These are phyloP conservation scores for Lipomyces anomalus DNA, from an alignment of 805 yeast genomes.

Conservation along the genomic window DNA sequence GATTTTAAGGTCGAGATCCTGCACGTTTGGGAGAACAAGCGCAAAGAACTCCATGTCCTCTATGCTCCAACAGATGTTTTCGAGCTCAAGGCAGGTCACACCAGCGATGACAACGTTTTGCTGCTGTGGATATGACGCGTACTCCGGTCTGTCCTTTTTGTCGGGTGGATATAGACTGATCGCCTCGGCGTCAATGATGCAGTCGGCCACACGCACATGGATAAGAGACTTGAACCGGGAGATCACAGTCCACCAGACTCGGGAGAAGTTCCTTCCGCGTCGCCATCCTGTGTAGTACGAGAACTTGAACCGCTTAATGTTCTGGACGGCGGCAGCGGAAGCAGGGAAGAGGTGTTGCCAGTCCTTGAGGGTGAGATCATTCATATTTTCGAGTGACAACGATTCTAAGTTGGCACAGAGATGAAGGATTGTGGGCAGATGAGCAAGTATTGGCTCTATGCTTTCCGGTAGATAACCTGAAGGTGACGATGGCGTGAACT, in stretches of 20 bases:
- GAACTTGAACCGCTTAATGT: constrained; percentile 12
- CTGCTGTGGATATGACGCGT: constrained; percentile 1
- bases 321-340: constrained; percentile 14
- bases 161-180: constrained; percentile 6
- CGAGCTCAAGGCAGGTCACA: constrained; percentile 11
- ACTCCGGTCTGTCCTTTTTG: constrained; percentile 9
- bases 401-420: constrained; percentile 20
- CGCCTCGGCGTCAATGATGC: constrained; percentile 17
- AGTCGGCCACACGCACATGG: constrained; percentile 17
- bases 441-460: constrained; percentile 18
- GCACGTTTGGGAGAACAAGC: constrained; percentile 13
- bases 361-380: constrained; percentile 15
- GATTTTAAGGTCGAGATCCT: constrained; percentile 15
- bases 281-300: constrained; percentile 25
- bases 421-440: constrained; percentile 22
- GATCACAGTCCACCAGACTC: constrained; percentile 17
- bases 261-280: constrained; percentile 22
- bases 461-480: constrained; percentile 23
- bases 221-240: constrained; percentile 11
- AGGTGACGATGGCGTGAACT: constrained; percentile 23
- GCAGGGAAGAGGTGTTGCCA: constrained; percentile 22
- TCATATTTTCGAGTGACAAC: constrained; percentile 19
- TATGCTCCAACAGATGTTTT: constrained; percentile 20
- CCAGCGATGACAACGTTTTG: constrained; percentile 8
- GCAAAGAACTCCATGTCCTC: constrained; percentile 18